Base-by-base conservation (phyloP, 164 flowering plant species). In the Euptelea pleiosperma region DNA sequence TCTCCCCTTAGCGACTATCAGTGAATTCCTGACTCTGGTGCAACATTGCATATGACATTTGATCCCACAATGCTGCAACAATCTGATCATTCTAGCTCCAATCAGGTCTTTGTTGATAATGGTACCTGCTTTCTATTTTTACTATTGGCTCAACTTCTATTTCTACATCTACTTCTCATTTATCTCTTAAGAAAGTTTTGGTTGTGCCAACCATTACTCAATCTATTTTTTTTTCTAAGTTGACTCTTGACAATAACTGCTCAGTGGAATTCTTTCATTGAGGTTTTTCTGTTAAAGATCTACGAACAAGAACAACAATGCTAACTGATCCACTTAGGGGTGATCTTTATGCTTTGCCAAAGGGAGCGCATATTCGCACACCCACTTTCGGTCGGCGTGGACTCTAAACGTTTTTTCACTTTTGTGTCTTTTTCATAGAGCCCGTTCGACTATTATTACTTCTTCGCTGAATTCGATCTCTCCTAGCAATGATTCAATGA, bases 401-500 rank as follows among this genome's bases (percentile, higher is more conserved):
- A n/a, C n/a, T n/a, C n/a, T n/a, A n/a, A n/a, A n/a, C n/a, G n/a
- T n/a, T n/a, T n/a, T n/a, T n/a, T n/a, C n/a, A n/a, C n/a, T n/a
- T n/a, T n/a, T n/a, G n/a, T n/a, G n/a, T n/a, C n/a, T n/a, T n/a
- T n/a, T n/a, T n/a, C n/a, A n/a, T n/a, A 61, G 50, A 34, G 34
- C 59, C 15, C 60, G 75, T 22, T 69, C 84, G 16, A 2, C 64
- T 0, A 34, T 70, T 1, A 29, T 77, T 4, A 36, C 68, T 2
- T 24, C 57, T 0, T 55, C 76, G 2, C 30, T 66, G 30, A 30
- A n/a, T 22, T 53, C 72, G 2, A 31, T 37, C 24, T 22, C 65
- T 5, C 45, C 62, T 0, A 35, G 30, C 25, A 73, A 64, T 0
- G 74, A 51, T 0, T 55, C 75, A 3, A 16, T 55, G 8, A 58